Base-by-base conservation (phyloP, 2,329 filamentous ascomycete species). In the Fusarium bactridioides region DNA sequence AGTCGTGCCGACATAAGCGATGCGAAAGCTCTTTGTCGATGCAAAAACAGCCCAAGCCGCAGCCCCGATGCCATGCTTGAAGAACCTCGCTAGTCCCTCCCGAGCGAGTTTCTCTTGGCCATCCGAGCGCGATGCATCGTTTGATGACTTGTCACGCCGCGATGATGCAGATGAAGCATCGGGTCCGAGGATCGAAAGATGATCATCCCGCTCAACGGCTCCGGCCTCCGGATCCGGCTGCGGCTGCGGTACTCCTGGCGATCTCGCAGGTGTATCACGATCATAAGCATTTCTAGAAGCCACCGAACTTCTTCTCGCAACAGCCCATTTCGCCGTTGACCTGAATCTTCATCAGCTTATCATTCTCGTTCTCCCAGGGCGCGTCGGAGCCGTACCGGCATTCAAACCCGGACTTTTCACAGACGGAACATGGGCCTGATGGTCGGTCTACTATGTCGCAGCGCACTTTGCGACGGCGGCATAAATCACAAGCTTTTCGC, bases 401-500 rank as follows among this genome's bases (percentile, higher is more conserved):
- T 54, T 77, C 75, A 4, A 74, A 48, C 5, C 75, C 74, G 15
- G 75, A 70, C 60, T 73, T 77, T 65, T 77, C 74, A 25, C 75
- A 77, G 4, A 74, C 75, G 2, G 74, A 74, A 7, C 75, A 77
- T 7, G 75, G 72, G 10, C 68, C 67, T 23, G 61, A 59, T 3
- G 72, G 41, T 4, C 60, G 64, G 10, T 70, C 50, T 4, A 77
- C 70, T 10, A 77, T 76, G 23, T 77, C 75, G 18, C 75, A 77
- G 2, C 74, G 70, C 27, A 77, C 74, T 41, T 77, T 77, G 19
- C 74, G 74, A 2, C 72, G 74, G 0, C 75, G 75, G n/a, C 75
- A 77, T 10, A 77, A 50, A 10, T 77, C 75, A 47, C 75, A 77
- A 31, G 75, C 75, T 41, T 77, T 77, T 23, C 75, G 72, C 55